Evolutionary conservation across 73 alveolate genomes (phyloP), one percentile per base, ranked within the genome.

Genomic region (Breviolum minutum): DNA sequence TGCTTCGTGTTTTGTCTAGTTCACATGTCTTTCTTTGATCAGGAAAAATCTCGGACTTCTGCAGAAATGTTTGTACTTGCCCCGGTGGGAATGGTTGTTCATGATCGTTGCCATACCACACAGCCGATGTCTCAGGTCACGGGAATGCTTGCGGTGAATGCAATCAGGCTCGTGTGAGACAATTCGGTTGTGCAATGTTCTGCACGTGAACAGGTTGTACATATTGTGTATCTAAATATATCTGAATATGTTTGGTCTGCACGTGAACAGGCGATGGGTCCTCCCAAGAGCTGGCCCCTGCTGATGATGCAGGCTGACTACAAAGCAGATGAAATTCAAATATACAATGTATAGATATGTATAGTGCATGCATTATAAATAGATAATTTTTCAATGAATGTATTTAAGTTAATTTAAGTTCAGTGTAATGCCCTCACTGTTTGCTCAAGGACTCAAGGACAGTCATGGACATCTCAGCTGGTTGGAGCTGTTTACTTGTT

Each of bases 271-370:
- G 95, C 95, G 8, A n/a, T 16, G 27, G 79, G 95, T 24, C 79
- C 71, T 20, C 91, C 91, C 79, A 62, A 63, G 22, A 86, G 95
- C 77, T 86, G 95, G 95, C 54, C 95, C 60, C 73, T 86, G 80
- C 79, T 86, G 64, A 86, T 86, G 95, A 62, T 24, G 80, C 95
- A 86, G 95, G 95, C 79, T n/a, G 87, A 29, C 64, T 74, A 69
- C 77, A 69, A 5, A 69, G 17, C 17, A 11, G 17, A n/a, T n/a
- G 26, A 69, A n/a, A 8, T 20, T 69, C 77, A n/a, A 69, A 40
- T 40, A 40, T 40, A 40, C 54, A 40, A 40, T 40, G 54, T 40
- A 40, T 40, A 40, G 54, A 40, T 40, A 40, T 40, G 54, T 40
- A 40, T 40, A 40, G n/a, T n/a, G n/a, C n/a, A n/a, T n/a, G n/a